Evolutionary conservation across 495 filamentous ascomycete species (phyloP).

Genomic region (Podospora didyma): DNA sequence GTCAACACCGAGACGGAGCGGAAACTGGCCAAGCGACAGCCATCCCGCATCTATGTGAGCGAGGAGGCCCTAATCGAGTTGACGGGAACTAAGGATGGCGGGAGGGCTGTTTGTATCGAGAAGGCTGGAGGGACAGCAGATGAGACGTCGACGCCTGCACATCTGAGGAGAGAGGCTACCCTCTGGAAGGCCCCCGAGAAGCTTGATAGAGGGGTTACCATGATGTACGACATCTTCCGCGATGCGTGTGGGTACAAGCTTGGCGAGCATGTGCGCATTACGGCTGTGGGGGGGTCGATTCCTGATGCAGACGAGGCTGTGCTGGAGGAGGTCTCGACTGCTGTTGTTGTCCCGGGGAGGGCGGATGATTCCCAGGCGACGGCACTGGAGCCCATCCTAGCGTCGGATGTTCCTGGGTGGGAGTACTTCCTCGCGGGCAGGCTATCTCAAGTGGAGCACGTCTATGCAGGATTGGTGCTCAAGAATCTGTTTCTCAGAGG

Average conservation of each 20-base stretch:
- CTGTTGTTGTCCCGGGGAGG: not conserved
- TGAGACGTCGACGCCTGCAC: constrained; percentile 10
- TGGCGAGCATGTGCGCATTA: constrained; percentile 57
- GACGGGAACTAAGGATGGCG: constrained; percentile 49
- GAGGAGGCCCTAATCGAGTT: constrained; percentile 57
- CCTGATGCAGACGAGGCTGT: constrained; percentile 38
- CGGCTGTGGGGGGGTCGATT: constrained; percentile 27
- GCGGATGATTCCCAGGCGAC: too few species aligned
- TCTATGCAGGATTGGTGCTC: constrained; percentile 47
- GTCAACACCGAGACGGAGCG: constrained; percentile 35
- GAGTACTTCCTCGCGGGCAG: constrained; percentile 25
- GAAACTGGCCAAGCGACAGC: constrained; percentile 40
- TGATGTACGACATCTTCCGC: constrained; percentile 63
- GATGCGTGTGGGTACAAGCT: constrained; percentile 60
- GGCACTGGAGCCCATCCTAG: constrained; percentile 10
- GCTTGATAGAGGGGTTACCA: constrained; percentile 58
- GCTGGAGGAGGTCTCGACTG: constrained; percentile 23
- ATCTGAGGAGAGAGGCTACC: constrained; percentile 49
- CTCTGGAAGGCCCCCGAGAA: constrained; percentile 63
- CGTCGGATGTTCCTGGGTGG: constrained; percentile 24
- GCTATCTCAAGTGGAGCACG: constrained; percentile 40
- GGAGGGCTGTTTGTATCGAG: constrained; percentile 53
- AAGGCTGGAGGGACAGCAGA: constrained; percentile 37
- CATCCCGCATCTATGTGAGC: constrained; percentile 59
- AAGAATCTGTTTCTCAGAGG: constrained; percentile 42